A percentile compares a stretch with the other conserved stretches of the same genome.
Evolutionary conservation across 345 rosid genomes (phyloP).

Genomic region (Eucalyptus tenuipes): DNA sequence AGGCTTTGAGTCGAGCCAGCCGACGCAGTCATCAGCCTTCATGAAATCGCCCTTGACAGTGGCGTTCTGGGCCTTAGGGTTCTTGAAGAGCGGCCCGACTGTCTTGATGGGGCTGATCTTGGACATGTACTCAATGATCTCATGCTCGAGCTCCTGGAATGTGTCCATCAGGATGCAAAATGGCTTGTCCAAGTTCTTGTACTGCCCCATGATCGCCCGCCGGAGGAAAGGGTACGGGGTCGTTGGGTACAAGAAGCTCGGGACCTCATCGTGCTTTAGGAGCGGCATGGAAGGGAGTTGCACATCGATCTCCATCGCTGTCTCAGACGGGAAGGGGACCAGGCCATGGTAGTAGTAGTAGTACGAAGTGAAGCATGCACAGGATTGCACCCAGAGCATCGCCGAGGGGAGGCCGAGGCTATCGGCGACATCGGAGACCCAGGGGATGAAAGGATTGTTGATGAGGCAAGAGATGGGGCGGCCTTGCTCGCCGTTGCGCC

Average conservation of each 20-base stretch:
- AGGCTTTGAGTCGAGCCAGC: conserved; percentile 64
- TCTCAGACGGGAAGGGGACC: conserved; percentile 43
- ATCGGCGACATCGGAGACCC: conserved; percentile 74
- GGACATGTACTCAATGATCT: conserved; percentile 53
- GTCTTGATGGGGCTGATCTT: conserved; percentile 29
- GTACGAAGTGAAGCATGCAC: conserved; percentile 56
- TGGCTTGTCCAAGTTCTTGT: conserved; percentile 39
- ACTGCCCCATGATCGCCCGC: conserved; percentile 44
- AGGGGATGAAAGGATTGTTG: conserved; percentile 74
- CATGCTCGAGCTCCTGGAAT: conserved; percentile 59
- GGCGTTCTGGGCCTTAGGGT: conserved; percentile 17
- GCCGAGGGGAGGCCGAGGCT: conserved; percentile 66
- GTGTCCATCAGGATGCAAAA: conserved; percentile 66
- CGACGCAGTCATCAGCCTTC: conserved; percentile 44
- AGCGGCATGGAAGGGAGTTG: conserved; percentile 68
- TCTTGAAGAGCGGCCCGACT: conserved; percentile 44
- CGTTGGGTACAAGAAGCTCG: conserved; percentile 61
- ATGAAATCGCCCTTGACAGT: conserved; percentile 30
- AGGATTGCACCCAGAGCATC: conserved; percentile 85
- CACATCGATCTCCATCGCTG: conserved; percentile 41
- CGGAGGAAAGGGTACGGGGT: conserved; percentile 23
- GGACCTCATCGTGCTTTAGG: conserved; percentile 61
- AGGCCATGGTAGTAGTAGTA: conserved; percentile 42
- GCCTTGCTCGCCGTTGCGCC: conserved; percentile 28
- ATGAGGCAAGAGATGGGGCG: conserved; percentile 73